Evolutionary conservation across 108 stramenopile genomes (phyloP).

Genomic region (Conticribra guillardii): DNA sequence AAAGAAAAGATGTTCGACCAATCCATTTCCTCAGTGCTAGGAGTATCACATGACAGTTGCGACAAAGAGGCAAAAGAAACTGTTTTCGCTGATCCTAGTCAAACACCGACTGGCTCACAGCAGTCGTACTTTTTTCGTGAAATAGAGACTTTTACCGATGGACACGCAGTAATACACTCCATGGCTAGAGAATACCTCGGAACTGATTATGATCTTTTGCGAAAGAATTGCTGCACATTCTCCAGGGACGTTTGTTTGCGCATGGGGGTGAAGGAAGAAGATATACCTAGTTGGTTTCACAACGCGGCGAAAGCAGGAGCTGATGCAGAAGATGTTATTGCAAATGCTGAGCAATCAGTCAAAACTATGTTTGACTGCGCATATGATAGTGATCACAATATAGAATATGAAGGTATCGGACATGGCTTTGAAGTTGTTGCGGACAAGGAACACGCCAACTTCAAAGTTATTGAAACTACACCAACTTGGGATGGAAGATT

Average conservation of each 20-base stretch:
- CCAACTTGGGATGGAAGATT: background rate
- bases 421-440: conserved; percentile 52
- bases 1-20: conserved; percentile 16
- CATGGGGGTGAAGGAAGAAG: conserved; percentile 71
- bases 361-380: conserved; percentile 38
- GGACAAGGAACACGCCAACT: background rate
- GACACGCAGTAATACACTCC: conserved; percentile 57
- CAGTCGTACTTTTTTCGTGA: conserved; percentile 38
- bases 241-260: conserved; percentile 76
- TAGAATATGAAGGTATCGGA: conserved; percentile 30
- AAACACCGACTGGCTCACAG: conserved; percentile 4
- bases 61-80: conserved; percentile 1
- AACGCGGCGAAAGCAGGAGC: conserved; percentile 74
- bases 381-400: conserved; percentile 5
- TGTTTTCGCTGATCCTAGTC: background rate
- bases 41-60: conserved; percentile 10
- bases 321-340: conserved; percentile 65
- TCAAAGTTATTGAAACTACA: background rate
- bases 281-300: conserved; percentile 85
- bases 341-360: conserved; percentile 37
- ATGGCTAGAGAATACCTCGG: conserved; percentile 83
- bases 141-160: conserved; percentile 60
- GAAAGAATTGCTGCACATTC: conserved; percentile 89
- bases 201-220: conserved; percentile 73
- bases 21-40: conserved; percentile 1